Percentiles rank a stretch among this genome's conserved stretches.
Conservation (phyloP, 2,329 filamentous ascomycete species). For the Aureobasidium subglaciale region DNA sequence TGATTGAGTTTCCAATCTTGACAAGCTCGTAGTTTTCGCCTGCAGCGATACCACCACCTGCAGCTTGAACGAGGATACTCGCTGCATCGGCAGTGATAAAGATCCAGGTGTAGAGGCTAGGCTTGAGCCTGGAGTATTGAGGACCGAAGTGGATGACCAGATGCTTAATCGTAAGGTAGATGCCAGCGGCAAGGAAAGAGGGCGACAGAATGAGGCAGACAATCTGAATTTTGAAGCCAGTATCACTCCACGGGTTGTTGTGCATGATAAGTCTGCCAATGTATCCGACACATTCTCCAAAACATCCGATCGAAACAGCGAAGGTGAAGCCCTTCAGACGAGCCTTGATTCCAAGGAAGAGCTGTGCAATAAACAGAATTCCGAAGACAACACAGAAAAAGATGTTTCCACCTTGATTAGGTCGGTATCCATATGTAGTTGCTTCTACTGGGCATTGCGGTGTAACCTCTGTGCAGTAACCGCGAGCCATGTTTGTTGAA, state of each 20-base stretch:
- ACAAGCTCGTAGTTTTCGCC: conserved; percentile 26
- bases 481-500: neutral
- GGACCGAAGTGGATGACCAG: conserved; percentile 38
- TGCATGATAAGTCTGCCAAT: conserved; percentile 37
- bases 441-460: conserved; percentile 30
- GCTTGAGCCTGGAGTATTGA: conserved; percentile 34
- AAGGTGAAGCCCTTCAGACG: conserved; percentile 35
- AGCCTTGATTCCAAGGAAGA: conserved; percentile 29
- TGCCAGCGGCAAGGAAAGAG: conserved; percentile 39
- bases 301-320: conserved; percentile 33
- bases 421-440: conserved; percentile 36
- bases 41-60: conserved; percentile 37
- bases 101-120: conserved; percentile 42
- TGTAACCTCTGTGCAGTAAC: conserved; percentile 23
- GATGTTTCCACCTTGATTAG: conserved; percentile 32
- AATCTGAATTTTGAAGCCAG: conserved; percentile 37
- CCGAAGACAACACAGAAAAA: conserved; percentile 34
- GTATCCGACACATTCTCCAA: conserved; percentile 39
- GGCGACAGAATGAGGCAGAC: conserved; percentile 38
- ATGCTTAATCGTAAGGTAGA: conserved; percentile 43
- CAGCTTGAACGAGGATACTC: conserved; percentile 39
- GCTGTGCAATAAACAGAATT: conserved; percentile 29
- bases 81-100: conserved; percentile 45
- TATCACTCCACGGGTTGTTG: conserved; percentile 31
- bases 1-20: conserved; percentile 36